phyloP scores from a whole-genome alignment of 345 rosid species.

The Gossypium anomalum region DNA sequence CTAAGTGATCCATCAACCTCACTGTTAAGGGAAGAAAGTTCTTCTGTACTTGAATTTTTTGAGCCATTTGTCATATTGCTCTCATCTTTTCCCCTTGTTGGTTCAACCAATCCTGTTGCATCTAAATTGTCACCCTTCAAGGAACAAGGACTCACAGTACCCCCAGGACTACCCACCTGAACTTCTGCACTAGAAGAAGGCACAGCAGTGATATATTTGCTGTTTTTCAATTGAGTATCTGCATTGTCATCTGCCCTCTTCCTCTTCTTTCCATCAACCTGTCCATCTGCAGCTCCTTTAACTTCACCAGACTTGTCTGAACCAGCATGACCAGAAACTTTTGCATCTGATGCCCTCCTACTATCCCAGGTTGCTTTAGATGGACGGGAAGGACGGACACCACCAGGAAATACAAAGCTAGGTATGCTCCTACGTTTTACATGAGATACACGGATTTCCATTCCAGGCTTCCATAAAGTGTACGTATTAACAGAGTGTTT shows the following conservation, averaged over 20 bases:
- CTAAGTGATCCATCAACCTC: slow-evolving; percentile 24
- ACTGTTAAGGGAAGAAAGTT: slow-evolving; percentile 21
- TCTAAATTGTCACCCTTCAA: slow-evolving; percentile 22
- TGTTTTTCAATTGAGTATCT: slow-evolving; percentile 31
- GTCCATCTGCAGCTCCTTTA: slow-evolving; percentile 53
- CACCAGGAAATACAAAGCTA: slow-evolving; percentile 79
- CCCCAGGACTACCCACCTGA: slow-evolving; percentile 40
- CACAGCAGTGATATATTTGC: slow-evolving; percentile 28
- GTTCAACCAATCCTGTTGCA: slow-evolving; percentile 21
- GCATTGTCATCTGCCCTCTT: slow-evolving; percentile 46
- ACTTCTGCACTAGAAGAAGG: slow-evolving; percentile 37
- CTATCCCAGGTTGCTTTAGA: slow-evolving; percentile 71
- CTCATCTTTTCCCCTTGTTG: slow-evolving; percentile 30
- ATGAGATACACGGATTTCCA: slow-evolving; percentile 77
- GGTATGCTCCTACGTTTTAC: slow-evolving; percentile 71
- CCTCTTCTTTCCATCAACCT: slow-evolving; percentile 58
- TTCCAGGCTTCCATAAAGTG: slow-evolving; percentile 64
- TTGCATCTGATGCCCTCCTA: slow-evolving; percentile 46
- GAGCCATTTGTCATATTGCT: slow-evolving; percentile 15
- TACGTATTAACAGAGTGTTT: slow-evolving; percentile 61
- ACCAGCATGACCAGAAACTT: slow-evolving; percentile 30
- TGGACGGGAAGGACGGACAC: slow-evolving; percentile 64
- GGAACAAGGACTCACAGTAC: slow-evolving; percentile 40
- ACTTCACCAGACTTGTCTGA: slow-evolving; percentile 48
- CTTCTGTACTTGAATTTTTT: slow-evolving; percentile 14